Evolutionary conservation across 2,329 filamentous ascomycete species (phyloP), one percentile per base, ranked within the genome.

Genomic region (Diaporthe caulivora): DNA sequence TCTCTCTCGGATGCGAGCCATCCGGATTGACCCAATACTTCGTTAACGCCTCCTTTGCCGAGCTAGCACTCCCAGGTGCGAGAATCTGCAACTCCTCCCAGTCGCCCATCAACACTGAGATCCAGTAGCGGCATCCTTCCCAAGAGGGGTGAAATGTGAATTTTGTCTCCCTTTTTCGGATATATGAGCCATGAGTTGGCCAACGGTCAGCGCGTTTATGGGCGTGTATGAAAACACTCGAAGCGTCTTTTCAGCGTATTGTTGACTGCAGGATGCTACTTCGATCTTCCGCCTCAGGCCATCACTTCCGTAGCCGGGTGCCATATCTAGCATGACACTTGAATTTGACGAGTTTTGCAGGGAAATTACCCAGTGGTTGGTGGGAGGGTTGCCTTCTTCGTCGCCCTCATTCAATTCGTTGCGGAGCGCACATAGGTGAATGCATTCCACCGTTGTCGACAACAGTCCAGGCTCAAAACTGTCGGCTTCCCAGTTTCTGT

Each of bases 81-180:
- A 71, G 24, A 5, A 71, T 29, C n/a, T 31, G 21, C 54, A 53
- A 8, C 15, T 62, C 68, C 47, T 71, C 68, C 68, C 54, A 71
- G 29, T 71, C 68, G 11, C 7, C 34, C 42, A 62, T 31, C 55
- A 62, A 10, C 17, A 71, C 68, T 13, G 68, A 71, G 29, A 62
- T 62, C 54, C 68, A 62, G 54, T 40, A 71, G 18, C 68, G 44
- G 54, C 68, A 71, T 21, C 68, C 54, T 62, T 62, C 68, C 55
- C 68, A 71, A 1, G 54, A 58, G 2, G 26, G 54, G 18, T 58
- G 55, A 26, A 71, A 60, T 8, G 1, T 53, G 54, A 62, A 40
- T n/a, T 24, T 53, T 62, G 42, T 21, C 54, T 53, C 18, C 42
- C 54, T n/a, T 29, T 71, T 3, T 62, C 68, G 2, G 31, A 40